phyloP scores from a whole-genome alignment of 495 filamentous ascomycete genomes.

The Trichoderma gamsii region DNA sequence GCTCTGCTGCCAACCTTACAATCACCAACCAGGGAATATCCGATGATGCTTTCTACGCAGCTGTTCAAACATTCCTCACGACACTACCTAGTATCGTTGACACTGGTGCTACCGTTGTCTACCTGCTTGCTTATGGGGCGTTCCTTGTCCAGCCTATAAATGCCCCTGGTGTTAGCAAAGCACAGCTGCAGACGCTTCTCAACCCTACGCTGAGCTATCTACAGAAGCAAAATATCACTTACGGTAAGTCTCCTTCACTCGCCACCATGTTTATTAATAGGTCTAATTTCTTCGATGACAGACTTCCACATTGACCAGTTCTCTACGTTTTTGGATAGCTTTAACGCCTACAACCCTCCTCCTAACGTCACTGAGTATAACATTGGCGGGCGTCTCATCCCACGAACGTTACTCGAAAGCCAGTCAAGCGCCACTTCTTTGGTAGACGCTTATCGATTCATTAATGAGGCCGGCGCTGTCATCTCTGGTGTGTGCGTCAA shows the following conservation, averaged over 20 bases:
- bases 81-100: slow-evolving; percentile 24
- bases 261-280: too few species aligned
- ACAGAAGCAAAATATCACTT: neutral
- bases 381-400: slow-evolving; percentile 50
- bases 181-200: neutral
- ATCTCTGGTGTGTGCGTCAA: slow-evolving; percentile 32
- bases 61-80: slow-evolving; percentile 31
- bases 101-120: neutral
- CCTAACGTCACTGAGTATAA: slow-evolving; percentile 14
- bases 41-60: slow-evolving; percentile 33
- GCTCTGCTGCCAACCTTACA: slow-evolving; percentile 12
- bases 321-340: neutral
- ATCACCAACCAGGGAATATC: slow-evolving; percentile 11
- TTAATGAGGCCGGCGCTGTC: neutral
- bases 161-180: neutral
- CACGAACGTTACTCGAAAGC: slow-evolving; percentile 37
- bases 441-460: neutral
- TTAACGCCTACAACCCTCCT: neutral
- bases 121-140: neutral
- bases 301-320: neutral
- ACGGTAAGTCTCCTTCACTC: neutral
- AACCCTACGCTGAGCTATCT: neutral
- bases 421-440: slow-evolving; percentile 24
- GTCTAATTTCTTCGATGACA: neutral
- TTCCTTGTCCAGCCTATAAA: neutral